Percentiles rank a stretch among this genome's conserved stretches.
Conservation (phyloP, 805 yeast species). For the Yarrowia hollandica region DNA sequence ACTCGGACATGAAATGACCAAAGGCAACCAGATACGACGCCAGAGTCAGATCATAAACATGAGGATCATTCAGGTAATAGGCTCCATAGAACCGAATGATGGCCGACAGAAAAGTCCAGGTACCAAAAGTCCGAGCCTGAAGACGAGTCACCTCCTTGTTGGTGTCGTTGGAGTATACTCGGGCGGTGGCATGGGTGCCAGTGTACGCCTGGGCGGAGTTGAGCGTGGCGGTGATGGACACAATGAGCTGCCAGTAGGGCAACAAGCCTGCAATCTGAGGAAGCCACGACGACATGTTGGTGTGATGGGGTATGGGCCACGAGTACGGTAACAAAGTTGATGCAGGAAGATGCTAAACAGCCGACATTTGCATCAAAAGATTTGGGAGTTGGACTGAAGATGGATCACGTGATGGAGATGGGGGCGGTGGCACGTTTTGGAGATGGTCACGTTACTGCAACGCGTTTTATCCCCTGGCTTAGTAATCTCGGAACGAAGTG, state of each 20-base stretch:
- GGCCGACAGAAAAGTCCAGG: conserved; percentile 91
- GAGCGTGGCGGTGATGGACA: conserved; percentile 79
- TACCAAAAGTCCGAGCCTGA: conserved; percentile 96
- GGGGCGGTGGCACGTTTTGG: not conserved
- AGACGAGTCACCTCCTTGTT: conserved; percentile 60
- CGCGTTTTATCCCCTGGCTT: too few relatives aligned
- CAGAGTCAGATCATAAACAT: conserved; percentile 74
- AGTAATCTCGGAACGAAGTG: too few relatives aligned
- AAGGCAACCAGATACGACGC: conserved; percentile 82
- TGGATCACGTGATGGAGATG: not conserved
- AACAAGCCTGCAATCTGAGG: conserved; percentile 49
- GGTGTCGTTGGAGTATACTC: conserved; percentile 69
- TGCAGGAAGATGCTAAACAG: too few relatives aligned
- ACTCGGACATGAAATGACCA: conserved; percentile 78
- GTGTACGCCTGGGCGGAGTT: conserved; percentile 85
- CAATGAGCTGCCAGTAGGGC: conserved; percentile 78
- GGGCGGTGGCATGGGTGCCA: conserved; percentile 71
- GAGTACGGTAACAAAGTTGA: too few relatives aligned
- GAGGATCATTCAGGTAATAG: conserved; percentile 64
- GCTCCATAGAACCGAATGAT: conserved; percentile 87
- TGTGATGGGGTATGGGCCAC: too few relatives aligned
- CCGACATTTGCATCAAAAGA: too few relatives aligned
- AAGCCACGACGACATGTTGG: not conserved
- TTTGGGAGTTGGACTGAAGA: not conserved
- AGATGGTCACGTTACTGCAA: too few relatives aligned